Percentiles rank a stretch among this genome's conserved stretches.
Conservation (phyloP, 331 rosid genomes). For the Rhamnella rubrinervis region DNA sequence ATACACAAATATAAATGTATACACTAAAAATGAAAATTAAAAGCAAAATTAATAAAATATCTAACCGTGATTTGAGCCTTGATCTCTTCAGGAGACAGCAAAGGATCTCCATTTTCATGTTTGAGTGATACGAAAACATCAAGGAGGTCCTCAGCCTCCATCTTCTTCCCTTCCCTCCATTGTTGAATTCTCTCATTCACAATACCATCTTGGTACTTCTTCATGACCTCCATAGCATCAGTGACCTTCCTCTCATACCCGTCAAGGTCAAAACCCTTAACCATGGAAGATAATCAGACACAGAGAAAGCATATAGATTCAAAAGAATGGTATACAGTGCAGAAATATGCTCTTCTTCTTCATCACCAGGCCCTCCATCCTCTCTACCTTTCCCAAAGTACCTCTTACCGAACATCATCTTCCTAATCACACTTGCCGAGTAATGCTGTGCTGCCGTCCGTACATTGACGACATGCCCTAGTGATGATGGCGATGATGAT, state of each 20-base stretch:
- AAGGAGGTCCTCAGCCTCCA: not conserved
- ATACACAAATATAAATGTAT: too few relatives aligned
- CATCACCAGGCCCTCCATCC: conserved; percentile 32
- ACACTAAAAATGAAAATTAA: not conserved
- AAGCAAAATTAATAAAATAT: not conserved
- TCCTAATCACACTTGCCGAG: conserved; percentile 31
- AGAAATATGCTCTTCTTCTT: conserved; percentile 31
- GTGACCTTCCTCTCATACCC: conserved; percentile 16
- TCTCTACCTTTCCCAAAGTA: conserved; percentile 35
- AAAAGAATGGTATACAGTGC: conserved; percentile 8
- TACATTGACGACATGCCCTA: conserved; percentile 26
- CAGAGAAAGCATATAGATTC: conserved; percentile 16
- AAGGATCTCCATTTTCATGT: conserved; percentile 16
- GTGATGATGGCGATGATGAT: too few relatives aligned
- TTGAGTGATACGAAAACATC: too few relatives aligned
- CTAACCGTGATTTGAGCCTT: conserved; percentile 37
- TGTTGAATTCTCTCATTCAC: conserved; percentile 30
- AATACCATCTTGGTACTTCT: conserved; percentile 28
- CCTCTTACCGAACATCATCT: conserved; percentile 28
- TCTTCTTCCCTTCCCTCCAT: conserved; percentile 26
- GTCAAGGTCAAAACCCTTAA: conserved; percentile 28
- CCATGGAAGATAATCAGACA: conserved; percentile 31
- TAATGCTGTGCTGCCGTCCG: conserved; percentile 25
- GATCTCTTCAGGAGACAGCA: conserved; percentile 35
- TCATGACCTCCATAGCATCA: conserved; percentile 16